Base-by-base conservation (phyloP, 371 early-diverging fungal species). In the Lichtheimia corymbifera region DNA sequence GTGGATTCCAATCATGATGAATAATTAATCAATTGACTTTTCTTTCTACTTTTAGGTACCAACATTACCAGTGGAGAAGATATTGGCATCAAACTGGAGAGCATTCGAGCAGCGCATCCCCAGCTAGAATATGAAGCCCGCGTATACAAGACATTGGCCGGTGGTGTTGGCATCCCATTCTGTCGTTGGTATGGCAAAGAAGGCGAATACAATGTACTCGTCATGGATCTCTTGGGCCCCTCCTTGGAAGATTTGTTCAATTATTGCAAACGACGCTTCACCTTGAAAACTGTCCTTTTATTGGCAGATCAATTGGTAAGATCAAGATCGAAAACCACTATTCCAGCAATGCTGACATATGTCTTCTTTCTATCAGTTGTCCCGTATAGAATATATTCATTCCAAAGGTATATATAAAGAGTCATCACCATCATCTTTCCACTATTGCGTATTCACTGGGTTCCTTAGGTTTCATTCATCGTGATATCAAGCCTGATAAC, bases 201-300 rank as follows among this genome's bases (percentile, higher is more conserved):
- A 77, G 81, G 87, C 56, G 96, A 97, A 62, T 96, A 91, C 83
- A 93, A 95, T 77, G 92, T 93, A 70, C 87, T 97, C 89, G 95
- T 99, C 27, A 92, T 99, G 77, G 99, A 99, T 78, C 85, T 99
- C 25, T 87, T 99, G 47, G 99, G 99, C 3, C 97, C 97, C 9
- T 93, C 94, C 64, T 85, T 99, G 70, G 99, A 99, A 74, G 97
- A 99, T 79, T 84, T 99, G 50, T 99, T 99, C 86, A 96, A 96
- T 76, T 95, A 94, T 76, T 97, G 98, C 82, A 91, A 94, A 66
- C 90, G 98, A 59, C 93, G 93, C 69, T 99, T 99, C 77, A 90
- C 93, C 22, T 83, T 99, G 20, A 99, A 99, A 79, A 99, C 99
- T 11, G 98, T 99, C 3, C 77, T 99, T 40, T 80, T 99, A 63